Percentiles rank a stretch among this genome's conserved stretches.
Conservation (phyloP, 106 monocot genomes). For the Iris macrosiphon region DNA sequence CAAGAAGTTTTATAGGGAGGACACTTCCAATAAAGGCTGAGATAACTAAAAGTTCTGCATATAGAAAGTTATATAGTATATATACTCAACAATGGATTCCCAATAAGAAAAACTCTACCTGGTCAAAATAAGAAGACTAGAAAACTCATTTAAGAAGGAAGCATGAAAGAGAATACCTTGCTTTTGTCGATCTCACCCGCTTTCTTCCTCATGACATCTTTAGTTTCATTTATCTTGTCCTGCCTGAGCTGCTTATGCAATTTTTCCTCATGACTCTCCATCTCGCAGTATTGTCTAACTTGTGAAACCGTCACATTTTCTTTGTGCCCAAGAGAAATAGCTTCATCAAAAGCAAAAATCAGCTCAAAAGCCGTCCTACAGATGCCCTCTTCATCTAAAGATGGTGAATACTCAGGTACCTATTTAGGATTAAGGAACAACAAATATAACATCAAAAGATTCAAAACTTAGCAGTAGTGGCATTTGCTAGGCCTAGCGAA, state of each 20-base stretch:
- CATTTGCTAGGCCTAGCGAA: no score
- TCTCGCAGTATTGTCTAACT: constrained; percentile 96
- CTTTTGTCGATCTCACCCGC: constrained; percentile 96
- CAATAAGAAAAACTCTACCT: no score
- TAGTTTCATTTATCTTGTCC: constrained; percentile 96
- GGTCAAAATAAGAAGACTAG: no score
- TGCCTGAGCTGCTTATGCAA: constrained; percentile 84
- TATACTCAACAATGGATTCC: no score
- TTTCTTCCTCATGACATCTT: constrained; percentile 90
- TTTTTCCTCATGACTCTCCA: constrained; percentile 96
- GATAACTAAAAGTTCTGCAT: no score
- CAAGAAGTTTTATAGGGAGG: no score
- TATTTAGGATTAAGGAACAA: constrained; percentile 33
- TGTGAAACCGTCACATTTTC: constrained; percentile 87
- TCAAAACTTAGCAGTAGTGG: no score
- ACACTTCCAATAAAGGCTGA: no score
- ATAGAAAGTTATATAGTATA: no score
- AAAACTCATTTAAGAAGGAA: no score
- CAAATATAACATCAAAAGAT: no score
- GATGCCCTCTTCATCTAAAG: constrained; percentile 89
- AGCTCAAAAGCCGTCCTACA: constrained; percentile 84
- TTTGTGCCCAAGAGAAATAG: constrained; percentile 89
- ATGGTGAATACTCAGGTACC: constrained; percentile 93
- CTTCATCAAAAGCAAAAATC: constrained; percentile 99
- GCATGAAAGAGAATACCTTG: constrained; percentile 50